Evolutionary conservation across 768 basidiomycete species (phyloP).

Genomic region (Cystobasidium ongulense): DNA sequence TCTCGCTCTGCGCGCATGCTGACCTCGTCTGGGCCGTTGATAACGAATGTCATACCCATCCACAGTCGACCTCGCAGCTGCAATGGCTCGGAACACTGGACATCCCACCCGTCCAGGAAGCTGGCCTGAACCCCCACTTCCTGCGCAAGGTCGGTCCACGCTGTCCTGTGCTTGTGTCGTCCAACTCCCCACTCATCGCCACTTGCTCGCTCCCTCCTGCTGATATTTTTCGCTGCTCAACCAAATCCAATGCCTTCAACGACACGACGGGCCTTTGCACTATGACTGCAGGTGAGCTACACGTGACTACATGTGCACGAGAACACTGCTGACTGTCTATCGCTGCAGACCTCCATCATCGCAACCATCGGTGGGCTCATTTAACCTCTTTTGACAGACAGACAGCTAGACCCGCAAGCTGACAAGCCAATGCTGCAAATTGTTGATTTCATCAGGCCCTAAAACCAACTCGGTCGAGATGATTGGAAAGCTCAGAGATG

Average conservation of each 20-base stretch:
- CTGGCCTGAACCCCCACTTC: constrained; percentile 72
- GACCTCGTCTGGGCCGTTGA: background rate
- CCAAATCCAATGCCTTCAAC: background rate
- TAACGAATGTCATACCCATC: background rate
- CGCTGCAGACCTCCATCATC: constrained; percentile 79
- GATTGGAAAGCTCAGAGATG: constrained; percentile 69
- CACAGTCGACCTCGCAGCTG: constrained; percentile 54
- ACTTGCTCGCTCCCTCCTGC: background rate
- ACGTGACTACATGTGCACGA: background rate
- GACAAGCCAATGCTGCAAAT: background rate
- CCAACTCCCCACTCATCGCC: background rate
- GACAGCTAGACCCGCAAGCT: background rate
- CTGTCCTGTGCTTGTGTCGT: constrained; percentile 32
- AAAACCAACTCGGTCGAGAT: constrained; percentile 89
- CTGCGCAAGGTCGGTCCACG: constrained; percentile 67
- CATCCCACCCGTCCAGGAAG: constrained; percentile 61
- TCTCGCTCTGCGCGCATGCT: background rate
- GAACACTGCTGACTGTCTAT: background rate
- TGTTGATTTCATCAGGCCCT: constrained; percentile 56
- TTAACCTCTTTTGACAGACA: constrained; percentile 27
- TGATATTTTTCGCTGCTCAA: background rate
- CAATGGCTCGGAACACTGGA: constrained; percentile 83
- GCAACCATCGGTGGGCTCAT: constrained; percentile 77
- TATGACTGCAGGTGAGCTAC: background rate
- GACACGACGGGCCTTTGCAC: background rate